Conservation (phyloP, 805 yeast genomes). For the Grigorovia transvaalensis region DNA sequence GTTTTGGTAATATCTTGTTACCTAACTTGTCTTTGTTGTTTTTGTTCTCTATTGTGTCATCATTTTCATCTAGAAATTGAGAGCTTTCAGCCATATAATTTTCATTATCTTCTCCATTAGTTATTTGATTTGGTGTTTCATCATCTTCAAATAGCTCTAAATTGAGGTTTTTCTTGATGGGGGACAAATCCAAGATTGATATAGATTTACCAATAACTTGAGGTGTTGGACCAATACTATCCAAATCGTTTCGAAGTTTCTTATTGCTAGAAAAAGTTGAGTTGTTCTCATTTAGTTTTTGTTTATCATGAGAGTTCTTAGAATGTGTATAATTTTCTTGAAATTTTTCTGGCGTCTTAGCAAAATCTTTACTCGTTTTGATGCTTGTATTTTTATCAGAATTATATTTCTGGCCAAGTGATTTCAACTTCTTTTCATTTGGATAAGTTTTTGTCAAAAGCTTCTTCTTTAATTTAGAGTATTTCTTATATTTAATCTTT, state of each 20-base stretch:
- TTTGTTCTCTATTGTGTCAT: too few species aligned
- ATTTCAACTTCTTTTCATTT: neutral
- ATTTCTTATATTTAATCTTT: slow-evolving; percentile 27
- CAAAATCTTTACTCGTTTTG: neutral
- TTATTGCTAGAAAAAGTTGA: neutral
- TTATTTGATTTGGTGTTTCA: neutral
- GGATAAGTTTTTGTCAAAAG: neutral
- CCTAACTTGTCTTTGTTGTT: too few species aligned
- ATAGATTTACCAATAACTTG: slow-evolving; percentile 69
- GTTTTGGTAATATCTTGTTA: too few species aligned
- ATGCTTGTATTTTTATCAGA: neutral
- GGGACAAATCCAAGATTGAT: slow-evolving; percentile 52
- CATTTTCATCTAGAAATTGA: too few species aligned
- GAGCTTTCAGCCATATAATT: too few species aligned
- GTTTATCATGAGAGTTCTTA: neutral
- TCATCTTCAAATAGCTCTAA: neutral
- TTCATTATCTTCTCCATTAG: neutral
- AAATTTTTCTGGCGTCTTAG: neutral
- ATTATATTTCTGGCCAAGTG: neutral
- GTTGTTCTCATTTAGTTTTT: neutral
- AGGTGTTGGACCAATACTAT: slow-evolving; percentile 68
- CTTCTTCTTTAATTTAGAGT: slow-evolving; percentile 20
- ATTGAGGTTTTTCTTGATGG: slow-evolving; percentile 12
- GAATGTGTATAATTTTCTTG: neutral
- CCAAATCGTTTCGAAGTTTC: neutral